phyloP scores from a whole-genome alignment of 768 basidiomycete species.

The Termitomyces sp. region DNA sequence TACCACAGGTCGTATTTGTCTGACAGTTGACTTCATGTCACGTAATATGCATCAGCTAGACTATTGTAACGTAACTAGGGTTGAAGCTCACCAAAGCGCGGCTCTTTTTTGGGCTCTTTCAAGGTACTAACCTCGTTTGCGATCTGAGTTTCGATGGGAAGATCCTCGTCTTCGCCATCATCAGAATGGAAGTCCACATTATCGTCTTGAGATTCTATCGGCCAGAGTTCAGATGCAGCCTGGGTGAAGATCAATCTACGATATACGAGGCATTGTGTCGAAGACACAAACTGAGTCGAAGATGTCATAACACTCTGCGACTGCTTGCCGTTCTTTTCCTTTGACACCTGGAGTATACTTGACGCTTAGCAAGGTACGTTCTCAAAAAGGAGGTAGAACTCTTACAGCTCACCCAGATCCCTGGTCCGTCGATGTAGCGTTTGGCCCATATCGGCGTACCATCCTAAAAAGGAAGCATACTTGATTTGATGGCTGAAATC shows the following conservation, averaged over 20 bases:
- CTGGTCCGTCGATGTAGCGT: constrained; percentile 69
- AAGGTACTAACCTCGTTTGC: constrained; percentile 66
- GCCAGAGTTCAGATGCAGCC: constrained; percentile 75
- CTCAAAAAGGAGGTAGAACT: background rate
- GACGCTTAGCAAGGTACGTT: background rate
- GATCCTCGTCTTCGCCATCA: constrained; percentile 27
- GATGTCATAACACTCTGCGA: constrained; percentile 73
- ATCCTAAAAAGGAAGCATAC: constrained; percentile 35
- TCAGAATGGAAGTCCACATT: constrained; percentile 27
- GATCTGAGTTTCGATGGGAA: constrained; percentile 66
- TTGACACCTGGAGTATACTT: constrained; percentile 43
- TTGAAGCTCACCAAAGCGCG: constrained; percentile 51
- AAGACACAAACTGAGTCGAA: constrained; percentile 60
- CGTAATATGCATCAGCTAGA: background rate
- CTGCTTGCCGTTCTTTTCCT: constrained; percentile 75
- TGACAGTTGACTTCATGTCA: constrained; percentile 56
- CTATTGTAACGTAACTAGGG: background rate
- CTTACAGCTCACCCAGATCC: constrained; percentile 78
- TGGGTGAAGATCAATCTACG: constrained; percentile 24
- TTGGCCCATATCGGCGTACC: constrained; percentile 65
- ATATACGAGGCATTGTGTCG: background rate
- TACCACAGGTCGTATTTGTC: constrained; percentile 79
- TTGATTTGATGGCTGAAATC: background rate
- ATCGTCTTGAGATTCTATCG: constrained; percentile 25
- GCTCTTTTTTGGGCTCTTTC: constrained; percentile 58